Evolutionary conservation across 768 basidiomycete species (phyloP), one percentile per base, ranked within the genome.

Genomic region (Rubroboletus pulcherrimus): DNA sequence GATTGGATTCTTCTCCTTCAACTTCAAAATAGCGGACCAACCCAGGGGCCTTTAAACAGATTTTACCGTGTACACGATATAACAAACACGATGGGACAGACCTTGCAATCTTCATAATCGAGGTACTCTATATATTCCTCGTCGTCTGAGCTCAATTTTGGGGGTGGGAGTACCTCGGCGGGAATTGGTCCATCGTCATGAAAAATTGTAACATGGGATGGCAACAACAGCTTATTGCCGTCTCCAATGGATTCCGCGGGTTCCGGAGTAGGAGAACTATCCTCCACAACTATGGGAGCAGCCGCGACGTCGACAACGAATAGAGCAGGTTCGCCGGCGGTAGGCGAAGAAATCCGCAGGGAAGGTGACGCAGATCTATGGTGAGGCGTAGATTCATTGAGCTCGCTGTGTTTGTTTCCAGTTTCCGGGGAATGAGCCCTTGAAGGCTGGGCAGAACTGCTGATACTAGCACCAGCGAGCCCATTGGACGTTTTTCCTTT

Each of bases 121-220:
- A 92, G 75, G 64, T 89, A 91, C 50, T 91, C 83, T 54, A 93
- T 91, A 63, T 82, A 89, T 63, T 81, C 81, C 24, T 84, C 82
- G 9, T 80, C 81, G 21, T 84, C 82, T 14, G 76, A 74, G 37
- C 80, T 67, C 39, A 73, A 30, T 53, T 72, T 63, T 3, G 74
- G 65, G 17, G 79, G 73, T 14, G 75, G 67, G 17, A 83, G 67
- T 19, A 85, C 77, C 55, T 81, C 75, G 30, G 77, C 70, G 4
- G 81, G 75, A 14, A 74, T 68, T 42, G 69, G 64, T 33, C 54
- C 73, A 42, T 64, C 42, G 17, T 58, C 62, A 19, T 51, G 53
- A 17, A 82, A 73, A 7, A 91, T 75, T 8, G 78, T 78, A 26
- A 91, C 90, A 71, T 92, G 89, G 1, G 82, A 71, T 0, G 90